A percentile compares a stretch with the other conserved stretches of the same genome.
Evolutionary conservation across 371 early-diverging fungal genomes (phyloP).

Genomic region (Blakeslea trispora): DNA sequence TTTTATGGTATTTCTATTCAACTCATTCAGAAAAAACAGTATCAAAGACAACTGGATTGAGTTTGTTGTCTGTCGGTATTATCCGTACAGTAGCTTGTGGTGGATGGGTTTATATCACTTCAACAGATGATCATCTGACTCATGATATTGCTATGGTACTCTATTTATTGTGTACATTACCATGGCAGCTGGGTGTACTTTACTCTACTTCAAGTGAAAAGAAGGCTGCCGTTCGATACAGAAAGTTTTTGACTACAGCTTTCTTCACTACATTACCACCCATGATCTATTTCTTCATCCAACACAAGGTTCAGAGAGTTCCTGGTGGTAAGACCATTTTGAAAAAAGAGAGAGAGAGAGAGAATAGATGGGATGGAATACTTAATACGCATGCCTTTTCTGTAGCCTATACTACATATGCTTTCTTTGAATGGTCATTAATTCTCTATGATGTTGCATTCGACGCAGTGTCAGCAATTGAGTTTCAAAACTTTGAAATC

Average conservation of each 20-base stretch:
- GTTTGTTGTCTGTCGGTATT: conserved; percentile 64
- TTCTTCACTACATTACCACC: conserved; percentile 74
- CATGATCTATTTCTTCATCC: conserved; percentile 76
- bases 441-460: conserved; percentile 80
- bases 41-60: conserved; percentile 55
- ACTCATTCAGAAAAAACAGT: conserved; percentile 49
- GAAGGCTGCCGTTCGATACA: conserved; percentile 41
- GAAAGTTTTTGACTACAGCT: conserved; percentile 44
- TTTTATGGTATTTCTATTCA: conserved; percentile 64
- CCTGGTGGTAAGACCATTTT: conserved; percentile 57
- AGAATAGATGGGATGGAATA: too few species aligned
- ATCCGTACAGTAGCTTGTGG: conserved; percentile 75
- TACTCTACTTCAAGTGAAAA: conserved; percentile 36
- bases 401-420: conserved; percentile 76
- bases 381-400: too few species aligned
- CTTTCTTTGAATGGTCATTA: conserved; percentile 84
- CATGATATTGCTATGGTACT: conserved; percentile 82
- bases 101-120: conserved; percentile 84
- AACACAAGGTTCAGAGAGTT: conserved; percentile 74
- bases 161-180: conserved; percentile 74
- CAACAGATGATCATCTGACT: conserved; percentile 77
- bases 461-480: conserved; percentile 71
- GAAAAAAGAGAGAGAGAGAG: neutral
- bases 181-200: conserved; percentile 72
- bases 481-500: conserved; percentile 65